Evolutionary conservation across 2,329 filamentous ascomycete genomes (phyloP).

Genomic region (Aspergillus felis): DNA sequence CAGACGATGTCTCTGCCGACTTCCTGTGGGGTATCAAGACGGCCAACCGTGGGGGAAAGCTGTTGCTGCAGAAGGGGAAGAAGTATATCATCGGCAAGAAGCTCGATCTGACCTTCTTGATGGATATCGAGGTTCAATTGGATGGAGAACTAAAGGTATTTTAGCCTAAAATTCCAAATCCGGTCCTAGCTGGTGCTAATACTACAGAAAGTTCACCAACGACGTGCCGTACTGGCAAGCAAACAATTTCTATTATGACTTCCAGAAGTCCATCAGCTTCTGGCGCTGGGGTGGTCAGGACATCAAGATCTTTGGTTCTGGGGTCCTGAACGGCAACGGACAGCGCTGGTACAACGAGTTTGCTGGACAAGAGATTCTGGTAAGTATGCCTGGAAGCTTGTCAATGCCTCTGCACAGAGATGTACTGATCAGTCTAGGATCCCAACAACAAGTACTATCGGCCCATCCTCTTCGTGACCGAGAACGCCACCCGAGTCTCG

Average conservation of each 20-base stretch:
- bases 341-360: slow-evolving; percentile 50
- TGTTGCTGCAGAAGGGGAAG: slow-evolving; percentile 51
- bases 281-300: slow-evolving; percentile 62
- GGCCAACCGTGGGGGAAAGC: slow-evolving; percentile 55
- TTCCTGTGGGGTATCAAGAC: slow-evolving; percentile 53
- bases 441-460: slow-evolving; percentile 54
- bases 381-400: slow-evolving; percentile 3
- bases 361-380: slow-evolving; percentile 39
- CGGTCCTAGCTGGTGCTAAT: not conserved
- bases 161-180: not conserved
- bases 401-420: not conserved
- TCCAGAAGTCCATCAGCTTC: slow-evolving; percentile 57
- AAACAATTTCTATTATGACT: slow-evolving; percentile 50
- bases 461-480: slow-evolving; percentile 58
- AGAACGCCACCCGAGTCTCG: slow-evolving; percentile 57
- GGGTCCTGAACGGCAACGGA: slow-evolving; percentile 56
- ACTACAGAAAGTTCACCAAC: slow-evolving; percentile 39
- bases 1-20: slow-evolving; percentile 54
- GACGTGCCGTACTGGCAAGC: slow-evolving; percentile 48
- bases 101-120: slow-evolving; percentile 54
- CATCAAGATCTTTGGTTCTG: slow-evolving; percentile 57
- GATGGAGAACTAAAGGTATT: slow-evolving; percentile 53
- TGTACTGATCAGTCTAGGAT: slow-evolving; percentile 30
- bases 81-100: slow-evolving; percentile 57
- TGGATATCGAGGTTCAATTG: slow-evolving; percentile 55